phyloP scores from a whole-genome alignment of 148 eudicot genomes.

The Nyssa sinensis region DNA sequence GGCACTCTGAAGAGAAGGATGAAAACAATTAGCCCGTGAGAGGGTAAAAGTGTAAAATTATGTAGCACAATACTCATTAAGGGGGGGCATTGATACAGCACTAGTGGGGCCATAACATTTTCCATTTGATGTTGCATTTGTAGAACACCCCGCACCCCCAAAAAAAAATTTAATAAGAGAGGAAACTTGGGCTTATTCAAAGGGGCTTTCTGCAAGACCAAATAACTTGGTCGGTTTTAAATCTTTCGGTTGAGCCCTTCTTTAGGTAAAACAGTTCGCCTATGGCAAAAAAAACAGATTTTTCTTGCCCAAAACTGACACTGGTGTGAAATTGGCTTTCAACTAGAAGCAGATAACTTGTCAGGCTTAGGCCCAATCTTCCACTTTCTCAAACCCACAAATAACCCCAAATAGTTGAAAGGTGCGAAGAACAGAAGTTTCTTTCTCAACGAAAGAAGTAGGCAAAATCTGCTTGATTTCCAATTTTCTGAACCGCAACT shows the following conservation, averaged over 20 bases:
- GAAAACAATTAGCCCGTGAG: background rate
- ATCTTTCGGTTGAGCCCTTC: background rate
- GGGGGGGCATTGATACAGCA: background rate
- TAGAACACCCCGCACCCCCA: no score
- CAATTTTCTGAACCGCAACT: background rate
- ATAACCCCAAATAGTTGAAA: background rate
- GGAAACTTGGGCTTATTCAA: no score
- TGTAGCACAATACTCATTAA: background rate
- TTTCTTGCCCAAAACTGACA: background rate
- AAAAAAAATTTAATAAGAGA: no score
- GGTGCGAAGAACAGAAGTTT: no score
- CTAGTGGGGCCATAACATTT: background rate
- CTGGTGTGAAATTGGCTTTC: no score
- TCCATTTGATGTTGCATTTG: background rate
- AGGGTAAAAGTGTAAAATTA: background rate
- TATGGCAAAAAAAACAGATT: background rate
- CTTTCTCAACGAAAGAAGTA: background rate
- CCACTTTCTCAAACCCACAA: background rate
- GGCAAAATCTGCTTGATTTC: background rate
- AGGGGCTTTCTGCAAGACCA: no score
- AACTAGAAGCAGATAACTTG: no score
- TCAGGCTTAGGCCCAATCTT: no score
- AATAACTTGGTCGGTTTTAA: background rate
- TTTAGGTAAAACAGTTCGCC: no score
- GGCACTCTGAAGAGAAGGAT: slow-evolving; percentile 65